Conservation (phyloP, 1,284 basidiomycete genomes). For the Moniliella sp. region DNA sequence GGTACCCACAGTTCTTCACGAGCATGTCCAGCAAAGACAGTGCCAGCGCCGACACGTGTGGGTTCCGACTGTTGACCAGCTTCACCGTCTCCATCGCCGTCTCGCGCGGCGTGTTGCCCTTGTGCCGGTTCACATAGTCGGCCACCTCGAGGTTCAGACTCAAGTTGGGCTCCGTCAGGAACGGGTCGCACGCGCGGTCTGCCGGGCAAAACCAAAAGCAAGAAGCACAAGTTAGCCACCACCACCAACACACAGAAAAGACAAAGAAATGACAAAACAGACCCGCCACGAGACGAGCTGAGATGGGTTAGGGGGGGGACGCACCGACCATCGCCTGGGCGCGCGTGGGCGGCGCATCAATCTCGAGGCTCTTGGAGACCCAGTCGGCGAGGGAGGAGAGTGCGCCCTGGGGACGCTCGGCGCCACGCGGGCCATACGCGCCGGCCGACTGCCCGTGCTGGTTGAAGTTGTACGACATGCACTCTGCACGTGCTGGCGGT, state of each 20-base stretch:
- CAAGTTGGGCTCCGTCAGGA: constrained; percentile 68
- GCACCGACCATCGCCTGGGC: constrained; percentile 16
- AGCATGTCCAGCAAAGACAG: constrained; percentile 62
- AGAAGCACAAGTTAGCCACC: too few relatives aligned
- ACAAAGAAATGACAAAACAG: too few relatives aligned
- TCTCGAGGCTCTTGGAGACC: constrained; percentile 18
- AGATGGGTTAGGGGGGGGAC: too few relatives aligned
- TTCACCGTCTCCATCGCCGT: constrained; percentile 62
- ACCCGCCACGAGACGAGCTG: too few relatives aligned
- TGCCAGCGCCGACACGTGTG: constrained; percentile 64
- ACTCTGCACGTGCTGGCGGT: too few relatives aligned
- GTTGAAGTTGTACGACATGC: constrained; percentile 2
- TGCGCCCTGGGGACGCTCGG: constrained; percentile 8
- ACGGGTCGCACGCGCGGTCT: constrained; percentile 67
- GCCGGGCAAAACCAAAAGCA: too few relatives aligned
- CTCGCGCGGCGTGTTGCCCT: constrained; percentile 86
- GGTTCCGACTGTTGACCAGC: constrained; percentile 67
- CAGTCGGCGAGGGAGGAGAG: constrained; percentile 15
- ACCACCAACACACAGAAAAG: too few relatives aligned
- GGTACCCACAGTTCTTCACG: constrained; percentile 83
- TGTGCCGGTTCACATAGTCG: constrained; percentile 77
- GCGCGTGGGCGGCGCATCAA: constrained; percentile 11
- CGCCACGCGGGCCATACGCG: constrained; percentile 4
- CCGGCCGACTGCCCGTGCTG: not conserved
- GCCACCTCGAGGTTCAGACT: constrained; percentile 78